Evolutionary conservation across 179 eudicot genomes (phyloP).

Genomic region (Nepenthes alata): DNA sequence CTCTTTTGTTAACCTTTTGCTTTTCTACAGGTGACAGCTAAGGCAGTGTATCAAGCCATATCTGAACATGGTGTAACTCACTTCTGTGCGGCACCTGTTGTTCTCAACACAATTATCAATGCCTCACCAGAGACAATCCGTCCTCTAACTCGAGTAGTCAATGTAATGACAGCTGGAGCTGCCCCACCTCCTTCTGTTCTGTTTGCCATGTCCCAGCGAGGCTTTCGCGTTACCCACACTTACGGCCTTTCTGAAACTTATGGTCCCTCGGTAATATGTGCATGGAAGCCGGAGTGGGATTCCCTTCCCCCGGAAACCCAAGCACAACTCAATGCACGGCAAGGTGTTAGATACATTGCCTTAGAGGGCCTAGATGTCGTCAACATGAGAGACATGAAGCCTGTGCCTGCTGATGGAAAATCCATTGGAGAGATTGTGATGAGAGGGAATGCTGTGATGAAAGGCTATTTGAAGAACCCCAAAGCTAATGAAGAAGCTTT

Average conservation of each 20-base stretch:
- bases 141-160: conserved; percentile 67
- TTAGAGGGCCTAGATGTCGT: conserved; percentile 68
- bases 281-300: conserved; percentile 99
- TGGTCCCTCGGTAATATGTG: conserved; percentile 82
- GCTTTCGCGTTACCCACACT: conserved; percentile 85
- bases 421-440: conserved; percentile 77
- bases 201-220: conserved; percentile 54
- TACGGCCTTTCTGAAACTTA: conserved; percentile 93
- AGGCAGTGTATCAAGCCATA: conserved; percentile 67
- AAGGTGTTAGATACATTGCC: conserved; percentile 64
- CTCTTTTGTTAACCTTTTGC: neutral
- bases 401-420: conserved; percentile 79
- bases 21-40: conserved; percentile 52
- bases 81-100: conserved; percentile 99
- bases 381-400: conserved; percentile 45
- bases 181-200: conserved; percentile 86
- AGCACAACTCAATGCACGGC: conserved; percentile 74
- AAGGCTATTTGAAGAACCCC: conserved; percentile 81
- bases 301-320: conserved; percentile 42
- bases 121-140: conserved; percentile 62
- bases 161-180: conserved; percentile 91
- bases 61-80: conserved; percentile 66
- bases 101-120: conserved; percentile 72
- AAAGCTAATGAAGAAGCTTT: conserved; percentile 76
- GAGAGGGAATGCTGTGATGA: conserved; percentile 80